Base-by-base conservation (phyloP, 805 yeast genomes). In the Saccharomycopsis fermentans region DNA sequence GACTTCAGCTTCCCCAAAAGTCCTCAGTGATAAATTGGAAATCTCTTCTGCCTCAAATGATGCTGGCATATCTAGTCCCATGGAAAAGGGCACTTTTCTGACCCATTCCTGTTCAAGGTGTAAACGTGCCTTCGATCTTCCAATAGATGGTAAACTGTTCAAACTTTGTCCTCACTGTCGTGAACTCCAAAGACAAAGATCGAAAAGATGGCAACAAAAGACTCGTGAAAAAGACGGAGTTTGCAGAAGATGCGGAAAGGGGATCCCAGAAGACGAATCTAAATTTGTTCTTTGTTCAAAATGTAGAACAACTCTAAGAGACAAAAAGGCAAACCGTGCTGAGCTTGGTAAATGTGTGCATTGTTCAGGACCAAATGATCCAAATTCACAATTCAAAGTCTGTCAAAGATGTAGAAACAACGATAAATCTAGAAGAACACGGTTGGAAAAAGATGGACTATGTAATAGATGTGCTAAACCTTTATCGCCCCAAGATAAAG, bases 331-430 rank as follows among this genome's bases (percentile, higher is more conserved):
- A 0, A 76, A 74, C 56, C 71, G 89, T 47, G 85, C 81, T 5
- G 81, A 81, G 12, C 78, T 76, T 63, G 88, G 89, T 0, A 78
- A 77, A 64, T 84, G 89, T 70, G 86, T 84, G 16, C 88, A 84
- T 65, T 84, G 89, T 62, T 74, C 83, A 1, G 86, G 87, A 2
- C 82, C 83, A 6, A 76, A 76, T 57, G 78, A 75, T 39, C 65
- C 70, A 17, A 76, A 74, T 58, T 72, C 77, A 0, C 74, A 73
- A 56, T 83, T 72, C 69, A 83, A 83, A 66, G 88, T 84, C n/a
- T 84, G 89, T 66, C 72, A 76, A 60, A 71, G 87, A 62, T 84
- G 89, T 67, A 73, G 88, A 59, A 79, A 75, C 53, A 82, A 81
- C 63, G 88, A 83, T 66, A 81, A 79, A 65, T 70, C 78, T 53